Percentiles rank a stretch among this genome's conserved stretches.
These are phyloP conservation scores for Calonectria crousiana DNA, from an alignment of 2,329 filamentous ascomycete genomes.

Conservation along the genomic window DNA sequence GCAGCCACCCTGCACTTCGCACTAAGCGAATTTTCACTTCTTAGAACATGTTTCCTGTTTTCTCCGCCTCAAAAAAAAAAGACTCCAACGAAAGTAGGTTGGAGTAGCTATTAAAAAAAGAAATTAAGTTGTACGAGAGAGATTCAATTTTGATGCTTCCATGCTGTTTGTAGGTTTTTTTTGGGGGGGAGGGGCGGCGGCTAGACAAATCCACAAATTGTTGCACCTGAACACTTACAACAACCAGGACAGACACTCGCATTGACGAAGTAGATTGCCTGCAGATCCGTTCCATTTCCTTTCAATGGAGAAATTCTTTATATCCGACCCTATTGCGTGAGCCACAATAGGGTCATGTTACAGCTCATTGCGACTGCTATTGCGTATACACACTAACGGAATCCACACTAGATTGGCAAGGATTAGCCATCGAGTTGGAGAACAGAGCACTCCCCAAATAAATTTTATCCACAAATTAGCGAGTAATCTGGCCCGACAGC, in stretches of 20 bases:
- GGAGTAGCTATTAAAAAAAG: no score
- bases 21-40: not conserved
- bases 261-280: not conserved
- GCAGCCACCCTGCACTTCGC: not conserved
- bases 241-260: not conserved
- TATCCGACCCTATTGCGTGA: not conserved
- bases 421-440: not conserved
- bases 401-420: not conserved
- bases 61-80: no score
- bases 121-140: not conserved
- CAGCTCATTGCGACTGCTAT: not conserved
- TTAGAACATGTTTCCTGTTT: not conserved
- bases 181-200: not conserved
- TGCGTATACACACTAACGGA: not conserved
- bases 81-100: no score
- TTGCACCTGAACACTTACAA: not conserved
- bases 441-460: not conserved
- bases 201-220: not conserved
- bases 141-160: not conserved
- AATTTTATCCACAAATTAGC: not conserved
- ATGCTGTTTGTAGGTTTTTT: not conserved
- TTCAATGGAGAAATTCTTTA: not conserved
- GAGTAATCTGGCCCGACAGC: fast-evolving
- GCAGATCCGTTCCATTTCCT: not conserved
- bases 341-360: not conserved